phyloP scores from a whole-genome alignment of 176 grass and related monocot species.

The Oryza rufipogon region DNA sequence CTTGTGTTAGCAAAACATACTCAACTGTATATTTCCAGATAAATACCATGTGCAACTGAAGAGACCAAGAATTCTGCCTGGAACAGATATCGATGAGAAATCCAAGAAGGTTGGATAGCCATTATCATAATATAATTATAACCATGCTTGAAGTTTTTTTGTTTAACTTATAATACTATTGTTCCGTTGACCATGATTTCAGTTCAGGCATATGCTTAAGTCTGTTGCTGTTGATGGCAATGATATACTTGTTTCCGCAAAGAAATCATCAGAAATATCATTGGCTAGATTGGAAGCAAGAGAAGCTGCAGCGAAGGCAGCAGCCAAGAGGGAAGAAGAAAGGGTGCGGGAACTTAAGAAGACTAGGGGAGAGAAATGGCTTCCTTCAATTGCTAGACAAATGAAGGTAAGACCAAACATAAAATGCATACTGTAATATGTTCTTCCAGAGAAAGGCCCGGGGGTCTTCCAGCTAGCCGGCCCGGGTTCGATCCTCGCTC shows the following conservation, averaged over 20 bases:
- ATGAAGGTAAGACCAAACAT: slow-evolving; percentile 54
- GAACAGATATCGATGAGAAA: slow-evolving; percentile 69
- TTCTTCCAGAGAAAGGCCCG: too few relatives aligned
- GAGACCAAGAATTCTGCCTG: slow-evolving; percentile 78
- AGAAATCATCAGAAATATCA: slow-evolving; percentile 64
- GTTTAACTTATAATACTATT: slow-evolving; percentile 14
- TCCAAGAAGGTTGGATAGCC: slow-evolving; percentile 75
- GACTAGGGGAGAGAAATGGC: slow-evolving; percentile 95
- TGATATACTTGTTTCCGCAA: slow-evolving; percentile 67
- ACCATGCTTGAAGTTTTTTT: slow-evolving; percentile 34
- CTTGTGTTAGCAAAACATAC: slow-evolving; percentile 37
- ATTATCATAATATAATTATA: neutral
- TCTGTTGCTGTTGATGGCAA: slow-evolving; percentile 73
- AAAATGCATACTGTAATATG: neutral
- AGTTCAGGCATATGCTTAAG: slow-evolving; percentile 75
- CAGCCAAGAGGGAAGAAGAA: slow-evolving; percentile 84
- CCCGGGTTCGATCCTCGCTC: too few relatives aligned
- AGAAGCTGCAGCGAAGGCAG: slow-evolving; percentile 69
- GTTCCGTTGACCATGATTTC: slow-evolving; percentile 36
- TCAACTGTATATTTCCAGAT: slow-evolving; percentile 61
- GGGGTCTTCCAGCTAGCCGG: too few relatives aligned
- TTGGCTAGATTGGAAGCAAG: slow-evolving; percentile 71
- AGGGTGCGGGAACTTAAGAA: slow-evolving; percentile 73
- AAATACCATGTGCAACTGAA: slow-evolving; percentile 58
- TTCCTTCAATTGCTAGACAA: slow-evolving; percentile 91